Evolutionary conservation across 768 basidiomycete genomes (phyloP), one percentile per base, ranked within the genome.

Genomic region (Trametes villosa): DNA sequence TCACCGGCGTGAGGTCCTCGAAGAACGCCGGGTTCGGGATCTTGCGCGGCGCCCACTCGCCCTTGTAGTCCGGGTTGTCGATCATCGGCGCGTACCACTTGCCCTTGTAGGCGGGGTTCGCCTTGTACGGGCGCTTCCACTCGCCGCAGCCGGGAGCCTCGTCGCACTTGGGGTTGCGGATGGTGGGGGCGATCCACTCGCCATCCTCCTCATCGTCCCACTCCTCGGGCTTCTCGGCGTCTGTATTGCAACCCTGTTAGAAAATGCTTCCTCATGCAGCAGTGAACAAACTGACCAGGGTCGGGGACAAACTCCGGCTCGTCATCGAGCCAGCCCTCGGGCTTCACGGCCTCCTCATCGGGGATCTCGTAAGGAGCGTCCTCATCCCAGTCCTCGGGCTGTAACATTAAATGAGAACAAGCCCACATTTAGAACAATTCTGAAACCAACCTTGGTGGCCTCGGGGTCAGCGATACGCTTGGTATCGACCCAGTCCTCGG

Each of bases 171-270:
- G 96, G 92, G 84, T 99, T 99, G 60, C 83, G 76, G 57, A 98
- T 81, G 57, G 86, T 86, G 30, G 97, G 96, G 8, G 96, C 83
- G 65, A 98, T 85, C 95, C 95, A 99, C 72, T 98, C 96, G 74
- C 97, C 97, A 67, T 99, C 96, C 74, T 98, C 97, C 72, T 98
- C 97, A 68, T 98, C 96, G 70, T 97, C 95, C 97, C 97, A 99
- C 75, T 99, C 97, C 73, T 99, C 97, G 7, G 97, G 97, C 81
- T 97, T 98, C 76, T 88, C 85, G 40, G 92, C 86, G 65, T 94
- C 92, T 38, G 13, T 17, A 15, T 6, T 38, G 36, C 13, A 34
- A 9, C n/a, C n/a, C n/a, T 86, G 58, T 2, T 66, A 31, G 11
- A 17, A 6, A n/a, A n/a, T 38, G 29, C 47, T 17, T 17, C 27